Evolutionary conservation across 371 early-diverging fungal genomes (phyloP).

Genomic region (Mucor indicus): DNA sequence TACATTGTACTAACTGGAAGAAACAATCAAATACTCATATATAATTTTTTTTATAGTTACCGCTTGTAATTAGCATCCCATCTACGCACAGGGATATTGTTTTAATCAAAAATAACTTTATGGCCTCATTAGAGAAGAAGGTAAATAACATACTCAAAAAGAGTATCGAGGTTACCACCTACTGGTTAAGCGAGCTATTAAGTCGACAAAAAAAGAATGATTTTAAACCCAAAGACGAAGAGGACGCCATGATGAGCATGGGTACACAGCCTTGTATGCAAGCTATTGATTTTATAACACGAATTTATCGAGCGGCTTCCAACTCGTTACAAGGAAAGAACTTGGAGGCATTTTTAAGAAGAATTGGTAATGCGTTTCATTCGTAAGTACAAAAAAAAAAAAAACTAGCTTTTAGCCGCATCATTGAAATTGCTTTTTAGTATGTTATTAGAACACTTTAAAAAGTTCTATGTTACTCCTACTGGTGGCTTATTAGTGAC

Average conservation of each 20-base stretch:
- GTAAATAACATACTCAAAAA: constrained; percentile 78
- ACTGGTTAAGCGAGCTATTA: constrained; percentile 63
- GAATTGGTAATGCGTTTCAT: constrained; percentile 80
- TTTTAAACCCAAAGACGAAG: constrained; percentile 84
- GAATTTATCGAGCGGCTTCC: constrained; percentile 55
- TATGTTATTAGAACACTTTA: constrained; percentile 88
- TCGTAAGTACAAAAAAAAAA: constrained; percentile 45
- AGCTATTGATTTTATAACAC: constrained; percentile 65
- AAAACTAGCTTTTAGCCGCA: neutral
- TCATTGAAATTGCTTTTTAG: constrained; percentile 21
- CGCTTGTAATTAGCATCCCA: constrained; percentile 72
- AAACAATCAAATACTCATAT: too few species aligned
- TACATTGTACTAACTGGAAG: neutral
- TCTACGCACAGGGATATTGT: constrained; percentile 85
- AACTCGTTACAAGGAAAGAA: constrained; percentile 77
- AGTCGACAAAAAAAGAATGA: constrained; percentile 68
- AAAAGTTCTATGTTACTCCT: constrained; percentile 80
- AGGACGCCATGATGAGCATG: constrained; percentile 67
- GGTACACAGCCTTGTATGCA: constrained; percentile 77
- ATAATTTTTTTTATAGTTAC: constrained; percentile 48
- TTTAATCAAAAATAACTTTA: constrained; percentile 80
- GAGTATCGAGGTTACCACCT: constrained; percentile 58
- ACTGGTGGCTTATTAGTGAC: constrained; percentile 86
- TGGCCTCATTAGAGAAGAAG: constrained; percentile 74
- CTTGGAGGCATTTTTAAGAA: constrained; percentile 69